Percentiles rank a stretch among this genome's conserved stretches.
Conservation (phyloP, 345 rosid species). For the Sisymbrium altissimum region DNA sequence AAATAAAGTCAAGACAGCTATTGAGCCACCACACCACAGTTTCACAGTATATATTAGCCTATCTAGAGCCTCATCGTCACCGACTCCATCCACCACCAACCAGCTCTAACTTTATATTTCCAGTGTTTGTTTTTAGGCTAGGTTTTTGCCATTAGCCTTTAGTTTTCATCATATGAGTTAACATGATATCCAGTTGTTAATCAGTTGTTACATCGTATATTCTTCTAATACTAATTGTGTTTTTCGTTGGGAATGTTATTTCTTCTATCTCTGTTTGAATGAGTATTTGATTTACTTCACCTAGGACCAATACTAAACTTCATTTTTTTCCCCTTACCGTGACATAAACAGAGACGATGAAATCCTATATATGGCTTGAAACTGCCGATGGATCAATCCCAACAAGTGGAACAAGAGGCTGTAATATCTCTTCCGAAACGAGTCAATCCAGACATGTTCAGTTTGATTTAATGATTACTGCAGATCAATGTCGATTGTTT, state of each 20-base stretch:
- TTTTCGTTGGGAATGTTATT: neutral
- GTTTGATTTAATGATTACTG: constrained; percentile 83
- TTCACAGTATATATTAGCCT: neutral
- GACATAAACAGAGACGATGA: constrained; percentile 52
- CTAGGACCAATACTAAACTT: constrained; percentile 6
- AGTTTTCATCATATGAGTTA: neutral
- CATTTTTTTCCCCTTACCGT: neutral
- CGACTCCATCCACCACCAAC: neutral
- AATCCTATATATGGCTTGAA: constrained; percentile 86
- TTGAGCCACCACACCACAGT: no score
- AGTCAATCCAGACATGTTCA: constrained; percentile 74
- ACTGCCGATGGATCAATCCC: constrained; percentile 87
- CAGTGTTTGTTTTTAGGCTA: neutral
- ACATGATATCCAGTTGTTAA: neutral
- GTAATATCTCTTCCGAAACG: constrained; percentile 86
- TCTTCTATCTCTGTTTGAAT: neutral
- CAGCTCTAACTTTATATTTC: neutral
- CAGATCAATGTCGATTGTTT: constrained; percentile 25
- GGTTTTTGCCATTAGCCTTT: neutral
- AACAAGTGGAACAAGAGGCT: constrained; percentile 92
- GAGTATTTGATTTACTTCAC: neutral
- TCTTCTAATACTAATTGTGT: neutral
- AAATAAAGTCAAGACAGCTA: no score
- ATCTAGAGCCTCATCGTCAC: neutral
- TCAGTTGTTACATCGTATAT: neutral